Evolutionary conservation across 1,139 yeast species (phyloP).

Genomic region (Taiozyma sp.): DNA sequence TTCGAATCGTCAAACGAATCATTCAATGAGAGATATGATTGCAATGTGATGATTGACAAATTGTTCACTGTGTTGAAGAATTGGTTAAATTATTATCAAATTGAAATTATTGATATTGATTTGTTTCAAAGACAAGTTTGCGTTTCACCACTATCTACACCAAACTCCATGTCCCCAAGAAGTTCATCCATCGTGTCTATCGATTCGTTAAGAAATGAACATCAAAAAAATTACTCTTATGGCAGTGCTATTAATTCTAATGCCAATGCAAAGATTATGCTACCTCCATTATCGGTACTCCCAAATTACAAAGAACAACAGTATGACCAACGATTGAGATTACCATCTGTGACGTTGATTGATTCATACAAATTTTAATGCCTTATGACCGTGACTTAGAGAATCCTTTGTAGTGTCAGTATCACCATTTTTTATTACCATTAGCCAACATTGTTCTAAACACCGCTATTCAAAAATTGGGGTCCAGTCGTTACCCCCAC

Average conservation of each 20-base stretch:
- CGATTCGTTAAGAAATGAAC: background rate
- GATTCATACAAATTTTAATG: background rate
- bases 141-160: background rate
- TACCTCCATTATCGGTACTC: background rate
- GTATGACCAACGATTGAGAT: background rate
- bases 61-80: slow-evolving; percentile 1
- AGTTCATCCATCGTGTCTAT: background rate
- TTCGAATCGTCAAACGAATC: slow-evolving; percentile 12
- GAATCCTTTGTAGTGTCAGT: too few species aligned
- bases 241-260: background rate
- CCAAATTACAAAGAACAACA: background rate
- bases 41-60: background rate
- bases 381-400: background rate
- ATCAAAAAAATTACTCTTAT: background rate
- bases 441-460: too few species aligned
- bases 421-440: too few species aligned
- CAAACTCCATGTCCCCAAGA: background rate
- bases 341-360: background rate
- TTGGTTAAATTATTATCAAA: slow-evolving; percentile 3
- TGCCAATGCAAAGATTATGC: background rate
- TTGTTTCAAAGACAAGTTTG: background rate
- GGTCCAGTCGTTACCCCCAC: background rate
- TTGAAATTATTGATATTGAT: background rate
- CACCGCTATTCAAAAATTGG: too few species aligned
- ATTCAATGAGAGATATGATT: background rate